Evolutionary conservation across 2,329 filamentous ascomycete genomes (phyloP).

Genomic region (Tolypocladium pustulatum): DNA sequence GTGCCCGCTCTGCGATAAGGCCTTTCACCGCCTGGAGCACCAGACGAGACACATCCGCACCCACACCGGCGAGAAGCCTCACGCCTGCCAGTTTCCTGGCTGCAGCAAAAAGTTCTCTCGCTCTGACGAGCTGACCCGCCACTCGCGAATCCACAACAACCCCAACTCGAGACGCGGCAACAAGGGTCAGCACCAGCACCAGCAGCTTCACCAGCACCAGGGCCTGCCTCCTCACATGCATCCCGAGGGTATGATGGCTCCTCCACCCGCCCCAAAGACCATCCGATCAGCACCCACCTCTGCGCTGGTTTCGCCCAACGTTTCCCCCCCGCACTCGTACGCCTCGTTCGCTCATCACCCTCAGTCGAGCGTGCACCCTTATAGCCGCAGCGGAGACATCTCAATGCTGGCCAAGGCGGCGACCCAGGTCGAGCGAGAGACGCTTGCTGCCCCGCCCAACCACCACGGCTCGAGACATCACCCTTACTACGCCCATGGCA

Average conservation of each 20-base stretch:
- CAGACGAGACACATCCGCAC: slow-evolving; percentile 87
- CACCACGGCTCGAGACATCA: slow-evolving; percentile 38
- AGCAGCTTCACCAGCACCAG: slow-evolving; percentile 24
- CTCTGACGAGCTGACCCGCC: slow-evolving; percentile 90
- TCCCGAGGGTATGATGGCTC: slow-evolving; percentile 63
- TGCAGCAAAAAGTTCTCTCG: slow-evolving; percentile 97
- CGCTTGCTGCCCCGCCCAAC: slow-evolving; percentile 28
- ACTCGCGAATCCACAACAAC: slow-evolving; percentile 98
- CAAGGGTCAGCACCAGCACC: slow-evolving; percentile 51
- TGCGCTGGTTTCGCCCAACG: slow-evolving; percentile 82
- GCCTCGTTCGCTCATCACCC: slow-evolving; percentile 53
- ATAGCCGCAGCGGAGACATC: slow-evolving; percentile 42
- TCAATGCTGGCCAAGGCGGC: slow-evolving; percentile 51
- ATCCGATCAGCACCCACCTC: slow-evolving; percentile 84
- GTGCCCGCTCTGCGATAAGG: slow-evolving; percentile 95
- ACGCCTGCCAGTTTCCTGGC: slow-evolving; percentile 88
- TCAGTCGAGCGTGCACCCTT: slow-evolving; percentile 35
- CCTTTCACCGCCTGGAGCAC: slow-evolving; percentile 95
- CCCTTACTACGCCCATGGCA: slow-evolving; percentile 40
- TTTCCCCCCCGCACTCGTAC: slow-evolving; percentile 88
- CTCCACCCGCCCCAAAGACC: slow-evolving; percentile 62
- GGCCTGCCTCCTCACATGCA: slow-evolving; percentile 33
- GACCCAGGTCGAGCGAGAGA: slow-evolving; percentile 52
- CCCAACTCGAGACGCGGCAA: slow-evolving; percentile 91
- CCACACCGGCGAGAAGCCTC: slow-evolving; percentile 96